Evolutionary conservation across 1,284 basidiomycete species (phyloP).

Genomic region (Ustilago sp.): DNA sequence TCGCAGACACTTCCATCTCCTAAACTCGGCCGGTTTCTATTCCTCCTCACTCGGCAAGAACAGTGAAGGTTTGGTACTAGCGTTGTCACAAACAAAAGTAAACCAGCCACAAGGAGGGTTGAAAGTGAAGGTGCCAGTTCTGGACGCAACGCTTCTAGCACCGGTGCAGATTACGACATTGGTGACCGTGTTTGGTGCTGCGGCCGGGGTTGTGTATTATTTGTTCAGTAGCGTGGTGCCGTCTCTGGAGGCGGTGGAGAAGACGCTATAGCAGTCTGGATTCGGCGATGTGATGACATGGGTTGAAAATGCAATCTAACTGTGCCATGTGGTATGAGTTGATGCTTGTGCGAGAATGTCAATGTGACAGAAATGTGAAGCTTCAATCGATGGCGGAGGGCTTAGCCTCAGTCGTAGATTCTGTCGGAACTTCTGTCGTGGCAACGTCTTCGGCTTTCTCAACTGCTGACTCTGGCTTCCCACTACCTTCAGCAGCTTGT

Average conservation of each 20-base stretch:
- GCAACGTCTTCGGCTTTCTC: too few relatives aligned
- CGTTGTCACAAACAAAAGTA: not conserved
- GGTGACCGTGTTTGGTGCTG: slow-evolving; percentile 1
- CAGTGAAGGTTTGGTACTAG: not conserved
- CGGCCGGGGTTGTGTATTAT: slow-evolving; percentile 1
- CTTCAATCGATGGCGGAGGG: not conserved
- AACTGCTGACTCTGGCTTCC: too few relatives aligned
- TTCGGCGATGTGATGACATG: not conserved
- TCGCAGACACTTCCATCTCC: slow-evolving; percentile 18
- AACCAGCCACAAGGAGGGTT: not conserved
- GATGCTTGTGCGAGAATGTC: too few relatives aligned
- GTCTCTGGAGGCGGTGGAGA: slow-evolving; percentile 16
- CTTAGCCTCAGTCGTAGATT: not conserved
- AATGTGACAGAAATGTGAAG: not conserved
- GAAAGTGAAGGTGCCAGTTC: slow-evolving; percentile 9
- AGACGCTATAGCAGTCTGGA: slow-evolving; percentile 1
- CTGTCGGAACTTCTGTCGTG: not conserved
- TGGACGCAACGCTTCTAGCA: not conserved
- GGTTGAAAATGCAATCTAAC: not conserved
- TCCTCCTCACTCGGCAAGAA: not conserved
- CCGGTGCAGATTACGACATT: slow-evolving; percentile 20
- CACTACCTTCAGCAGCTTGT: too few relatives aligned
- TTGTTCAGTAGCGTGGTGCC: slow-evolving; percentile 14
- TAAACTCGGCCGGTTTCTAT: not conserved
- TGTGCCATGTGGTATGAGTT: too few relatives aligned